Base-by-base conservation (phyloP, 192 early-diverging fungal genomes). In the Podila epigama region DNA sequence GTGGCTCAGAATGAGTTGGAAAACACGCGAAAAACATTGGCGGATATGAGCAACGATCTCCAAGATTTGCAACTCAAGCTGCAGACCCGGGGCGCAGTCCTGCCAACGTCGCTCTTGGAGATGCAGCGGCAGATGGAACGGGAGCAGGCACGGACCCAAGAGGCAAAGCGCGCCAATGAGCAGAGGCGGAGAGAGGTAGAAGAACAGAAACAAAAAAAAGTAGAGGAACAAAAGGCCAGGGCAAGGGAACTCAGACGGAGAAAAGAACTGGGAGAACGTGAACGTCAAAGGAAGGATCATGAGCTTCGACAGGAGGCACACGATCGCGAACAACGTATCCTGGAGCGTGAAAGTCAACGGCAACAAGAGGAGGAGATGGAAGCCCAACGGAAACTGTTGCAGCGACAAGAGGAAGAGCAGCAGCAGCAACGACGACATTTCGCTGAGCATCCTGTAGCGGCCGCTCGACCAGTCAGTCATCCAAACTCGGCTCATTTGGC, bases 111-210 rank as follows among this genome's bases (percentile, higher is more conserved):
- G n/a, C 64, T 75, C 6, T 31, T 67, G 35, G 64, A 66, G 53
- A 61, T 75, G 42, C 71, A 75, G 31, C 71, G 71, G 4, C 65
- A 63, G n/a, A 68, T 77, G n/a, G 73, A 77, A 25, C 65, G 68
- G 15, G 73, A 77, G 51, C 42, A 44, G 25, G 13, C 36, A 51
- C 62, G 20, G 50, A 61, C 58, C 12, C 41, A 53, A 39, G 73
- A 77, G 13, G 73, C 66, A 27, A 50, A 42, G 27, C 42, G 50
- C 22, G 66, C 56, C 13, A 64, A 77, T 54, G 73, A 77, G n/a
- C 73, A 68, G 35, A 59, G 59, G 13, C 48, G 51, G 27, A 39
- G 33, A 27, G 63, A 63, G 9, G 3, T 57, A 15, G 65, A 15
- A 0, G n/a, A n/a, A n/a, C n/a, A n/a, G n/a, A n/a, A n/a, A n/a